Conservation (phyloP, 2,329 filamentous ascomycete genomes). For the Alternaria triticina region DNA sequence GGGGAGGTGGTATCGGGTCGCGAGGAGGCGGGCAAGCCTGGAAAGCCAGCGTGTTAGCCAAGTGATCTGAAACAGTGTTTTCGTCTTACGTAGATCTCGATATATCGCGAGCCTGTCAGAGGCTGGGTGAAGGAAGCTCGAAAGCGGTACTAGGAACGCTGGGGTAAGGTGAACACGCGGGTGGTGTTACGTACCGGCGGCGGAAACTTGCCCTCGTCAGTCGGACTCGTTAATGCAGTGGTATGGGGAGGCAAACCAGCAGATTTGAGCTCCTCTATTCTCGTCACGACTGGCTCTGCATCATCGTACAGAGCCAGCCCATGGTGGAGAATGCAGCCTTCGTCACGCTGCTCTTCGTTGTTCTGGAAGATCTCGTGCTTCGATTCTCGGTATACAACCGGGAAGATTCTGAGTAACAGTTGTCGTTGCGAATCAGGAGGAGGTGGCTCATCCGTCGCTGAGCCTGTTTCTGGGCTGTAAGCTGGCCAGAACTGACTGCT, state of each 20-base stretch:
- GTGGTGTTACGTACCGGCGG: slow-evolving; percentile 35
- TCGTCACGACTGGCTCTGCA: slow-evolving; percentile 40
- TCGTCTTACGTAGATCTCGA: slow-evolving; percentile 4
- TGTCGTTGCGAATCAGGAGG: slow-evolving; percentile 45
- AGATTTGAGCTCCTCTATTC: slow-evolving; percentile 45
- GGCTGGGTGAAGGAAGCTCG: slow-evolving; percentile 3
- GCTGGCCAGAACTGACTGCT: slow-evolving; percentile 45
- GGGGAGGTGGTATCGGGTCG: slow-evolving; percentile 11
- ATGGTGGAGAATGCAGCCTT: slow-evolving; percentile 57
- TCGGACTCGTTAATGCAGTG: slow-evolving; percentile 43
- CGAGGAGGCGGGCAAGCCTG: slow-evolving; percentile 14
- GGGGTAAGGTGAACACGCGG: slow-evolving; percentile 14
- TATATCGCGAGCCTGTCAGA: slow-evolving; percentile 5
- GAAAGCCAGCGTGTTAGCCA: slow-evolving; percentile 19
- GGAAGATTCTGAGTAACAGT: slow-evolving; percentile 59
- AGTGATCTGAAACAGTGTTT: slow-evolving; percentile 1
- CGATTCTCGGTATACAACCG: slow-evolving; percentile 59
- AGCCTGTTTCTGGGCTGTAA: slow-evolving; percentile 41
- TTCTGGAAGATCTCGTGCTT: slow-evolving; percentile 53
- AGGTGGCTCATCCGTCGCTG: slow-evolving; percentile 31
- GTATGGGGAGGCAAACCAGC: slow-evolving; percentile 48
- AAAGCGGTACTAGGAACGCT: slow-evolving; percentile 5
- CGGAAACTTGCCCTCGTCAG: slow-evolving; percentile 47
- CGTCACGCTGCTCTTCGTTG: slow-evolving; percentile 52
- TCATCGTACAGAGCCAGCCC: slow-evolving; percentile 60